Conservation (phyloP, 192 early-diverging fungal species). For the Allomyces macrogynus region DNA sequence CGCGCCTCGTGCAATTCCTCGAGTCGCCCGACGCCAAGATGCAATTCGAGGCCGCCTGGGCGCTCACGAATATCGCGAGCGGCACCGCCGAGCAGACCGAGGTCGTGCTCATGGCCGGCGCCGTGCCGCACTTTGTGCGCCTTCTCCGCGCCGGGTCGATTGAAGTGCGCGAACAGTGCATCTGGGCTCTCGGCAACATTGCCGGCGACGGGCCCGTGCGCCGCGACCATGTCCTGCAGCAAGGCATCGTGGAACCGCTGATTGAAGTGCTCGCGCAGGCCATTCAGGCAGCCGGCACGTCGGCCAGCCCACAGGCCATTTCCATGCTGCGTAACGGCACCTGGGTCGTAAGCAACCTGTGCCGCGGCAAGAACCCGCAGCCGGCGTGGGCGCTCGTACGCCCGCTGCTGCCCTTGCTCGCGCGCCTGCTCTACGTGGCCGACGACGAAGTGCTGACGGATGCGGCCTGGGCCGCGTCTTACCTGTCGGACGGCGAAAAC, state of each 20-base stretch:
- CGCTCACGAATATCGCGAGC: constrained; percentile 27
- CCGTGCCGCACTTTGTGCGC: constrained; percentile 21
- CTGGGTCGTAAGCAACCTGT: constrained; percentile 64
- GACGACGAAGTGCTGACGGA: constrained; percentile 61
- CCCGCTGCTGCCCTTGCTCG: not conserved
- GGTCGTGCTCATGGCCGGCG: constrained; percentile 20
- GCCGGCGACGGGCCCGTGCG: constrained; percentile 20
- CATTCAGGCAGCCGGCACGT: constrained; percentile 10
- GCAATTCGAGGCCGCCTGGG: constrained; percentile 35
- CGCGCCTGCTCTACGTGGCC: constrained; percentile 12
- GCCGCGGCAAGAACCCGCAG: constrained; percentile 50
- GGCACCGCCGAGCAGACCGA: constrained; percentile 22
- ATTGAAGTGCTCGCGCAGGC: constrained; percentile 6
- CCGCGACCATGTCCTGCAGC: constrained; percentile 20
- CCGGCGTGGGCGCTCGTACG: constrained; percentile 40
- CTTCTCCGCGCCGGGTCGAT: constrained; percentile 12
- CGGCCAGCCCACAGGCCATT: constrained; percentile 4
- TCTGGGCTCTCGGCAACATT: constrained; percentile 34
- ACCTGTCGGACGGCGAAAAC: constrained; percentile 50
- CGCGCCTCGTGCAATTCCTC: constrained; percentile 27
- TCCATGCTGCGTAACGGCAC: constrained; percentile 52
- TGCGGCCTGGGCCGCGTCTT: constrained; percentile 66
- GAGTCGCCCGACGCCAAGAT: constrained; percentile 13
- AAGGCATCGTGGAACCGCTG: constrained; percentile 8
- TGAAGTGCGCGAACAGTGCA: constrained; percentile 11